phyloP scores from a whole-genome alignment of 2,329 filamentous ascomycete species.

The Hymenoscyphus occultus region DNA sequence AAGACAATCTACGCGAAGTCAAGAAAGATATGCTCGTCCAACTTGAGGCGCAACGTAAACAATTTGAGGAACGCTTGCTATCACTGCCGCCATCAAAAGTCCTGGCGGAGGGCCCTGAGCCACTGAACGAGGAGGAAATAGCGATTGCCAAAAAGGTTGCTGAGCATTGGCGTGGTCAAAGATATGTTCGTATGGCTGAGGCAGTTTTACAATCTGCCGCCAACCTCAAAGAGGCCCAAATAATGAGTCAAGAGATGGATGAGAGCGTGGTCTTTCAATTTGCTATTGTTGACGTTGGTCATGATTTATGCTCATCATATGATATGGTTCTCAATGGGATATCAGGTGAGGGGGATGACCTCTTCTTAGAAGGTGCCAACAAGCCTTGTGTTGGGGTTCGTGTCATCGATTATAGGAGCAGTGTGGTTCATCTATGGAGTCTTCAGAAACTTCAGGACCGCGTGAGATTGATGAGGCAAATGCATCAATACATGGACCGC shows the following conservation, averaged over 20 bases:
- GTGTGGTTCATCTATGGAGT: conserved; percentile 89
- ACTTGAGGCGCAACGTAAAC: conserved; percentile 76
- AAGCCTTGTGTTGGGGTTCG: conserved; percentile 91
- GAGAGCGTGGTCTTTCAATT: conserved; percentile 95
- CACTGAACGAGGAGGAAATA: conserved; percentile 68
- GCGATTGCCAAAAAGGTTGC: conserved; percentile 64
- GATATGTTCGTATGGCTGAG: conserved; percentile 93
- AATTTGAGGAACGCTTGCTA: conserved; percentile 81
- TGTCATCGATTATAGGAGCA: conserved; percentile 85
- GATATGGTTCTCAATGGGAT: conserved; percentile 94
- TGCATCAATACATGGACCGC: conserved; percentile 94
- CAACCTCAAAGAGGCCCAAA: conserved; percentile 88
- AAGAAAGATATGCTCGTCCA: conserved; percentile 90
- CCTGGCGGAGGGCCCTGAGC: conserved; percentile 38
- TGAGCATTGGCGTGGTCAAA: conserved; percentile 75
- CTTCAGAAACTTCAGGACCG: conserved; percentile 86
- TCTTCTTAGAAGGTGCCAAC: conserved; percentile 72
- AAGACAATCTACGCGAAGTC: conserved; percentile 70
- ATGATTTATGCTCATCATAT: conserved; percentile 88
- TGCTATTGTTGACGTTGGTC: conserved; percentile 82
- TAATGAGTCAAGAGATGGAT: conserved; percentile 96
- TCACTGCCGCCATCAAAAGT: conserved; percentile 64
- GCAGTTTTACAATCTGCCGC: conserved; percentile 84
- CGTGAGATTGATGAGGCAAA: conserved; percentile 88
- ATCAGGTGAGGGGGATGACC: conserved; percentile 77